phyloP scores from a whole-genome alignment of 2,329 filamentous ascomycete species.

The Corynespora cassiicola region DNA sequence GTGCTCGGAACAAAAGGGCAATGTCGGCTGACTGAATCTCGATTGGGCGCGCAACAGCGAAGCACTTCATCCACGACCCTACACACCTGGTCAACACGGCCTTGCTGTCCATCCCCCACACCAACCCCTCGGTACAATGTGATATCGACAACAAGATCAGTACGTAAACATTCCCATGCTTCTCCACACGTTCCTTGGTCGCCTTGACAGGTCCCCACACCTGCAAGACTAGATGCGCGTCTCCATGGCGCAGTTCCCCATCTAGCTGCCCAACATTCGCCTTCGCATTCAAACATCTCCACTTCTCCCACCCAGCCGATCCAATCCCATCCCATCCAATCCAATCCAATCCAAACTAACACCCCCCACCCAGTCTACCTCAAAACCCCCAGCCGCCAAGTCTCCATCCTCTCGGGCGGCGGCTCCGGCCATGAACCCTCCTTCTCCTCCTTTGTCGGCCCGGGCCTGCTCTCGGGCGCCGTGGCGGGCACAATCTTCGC shows the following conservation, averaged over 20 bases:
- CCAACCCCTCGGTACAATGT: slow-evolving; percentile 82
- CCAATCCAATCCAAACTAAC: too few relatives aligned
- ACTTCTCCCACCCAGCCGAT: too few relatives aligned
- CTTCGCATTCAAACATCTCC: too few relatives aligned
- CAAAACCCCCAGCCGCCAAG: slow-evolving; percentile 54
- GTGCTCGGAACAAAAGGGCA: too few relatives aligned
- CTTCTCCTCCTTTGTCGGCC: slow-evolving; percentile 84
- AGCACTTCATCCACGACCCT: slow-evolving; percentile 91
- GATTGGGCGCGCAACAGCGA: slow-evolving; percentile 55
- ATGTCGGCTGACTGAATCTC: too few relatives aligned
- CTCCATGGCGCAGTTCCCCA: too few relatives aligned
- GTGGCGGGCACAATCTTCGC: slow-evolving; percentile 90
- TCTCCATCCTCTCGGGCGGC: slow-evolving; percentile 86
- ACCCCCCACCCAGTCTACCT: too few relatives aligned
- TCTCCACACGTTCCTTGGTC: slow-evolving; percentile 63
- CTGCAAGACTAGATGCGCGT: too few relatives aligned
- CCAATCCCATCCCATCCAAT: too few relatives aligned
- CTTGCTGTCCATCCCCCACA: slow-evolving; percentile 77
- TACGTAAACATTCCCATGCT: too few relatives aligned
- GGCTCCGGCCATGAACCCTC: slow-evolving; percentile 90
- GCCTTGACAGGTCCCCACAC: slow-evolving; percentile 29
- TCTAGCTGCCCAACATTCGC: too few relatives aligned
- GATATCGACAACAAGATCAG: slow-evolving; percentile 81
- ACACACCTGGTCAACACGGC: slow-evolving; percentile 78
- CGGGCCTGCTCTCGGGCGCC: slow-evolving; percentile 78